phyloP scores from a whole-genome alignment of 805 yeast species.

The Isabelozyma gotoi region DNA sequence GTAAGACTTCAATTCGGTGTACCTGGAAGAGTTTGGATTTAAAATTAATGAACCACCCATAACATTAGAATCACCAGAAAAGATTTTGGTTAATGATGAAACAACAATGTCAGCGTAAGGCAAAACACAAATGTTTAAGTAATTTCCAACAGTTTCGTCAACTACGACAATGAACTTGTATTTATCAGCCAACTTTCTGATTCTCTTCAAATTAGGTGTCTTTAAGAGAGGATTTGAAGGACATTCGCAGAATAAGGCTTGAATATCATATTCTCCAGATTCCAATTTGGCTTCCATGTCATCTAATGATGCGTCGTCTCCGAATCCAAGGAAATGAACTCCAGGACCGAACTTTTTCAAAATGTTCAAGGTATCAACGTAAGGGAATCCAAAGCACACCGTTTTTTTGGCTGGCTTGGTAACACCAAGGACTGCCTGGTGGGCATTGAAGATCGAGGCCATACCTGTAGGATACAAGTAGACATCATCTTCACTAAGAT shows the following conservation, averaged over 20 bases:
- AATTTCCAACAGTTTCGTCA: constrained; percentile 94
- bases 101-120: constrained; percentile 86
- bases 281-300: constrained; percentile 63
- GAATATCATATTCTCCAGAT: constrained; percentile 53
- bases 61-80: constrained; percentile 92
- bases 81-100: constrained; percentile 85
- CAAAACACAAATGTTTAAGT: constrained; percentile 76
- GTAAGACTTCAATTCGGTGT: constrained; percentile 47
- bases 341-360: constrained; percentile 91
- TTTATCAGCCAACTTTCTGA: constrained; percentile 64
- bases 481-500: constrained; percentile 61
- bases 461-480: constrained; percentile 88
- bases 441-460: constrained; percentile 87
- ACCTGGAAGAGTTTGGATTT: constrained; percentile 62
- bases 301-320: constrained; percentile 68
- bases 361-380: constrained; percentile 87
- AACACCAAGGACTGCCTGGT: constrained; percentile 42
- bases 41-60: constrained; percentile 89
- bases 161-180: constrained; percentile 78
- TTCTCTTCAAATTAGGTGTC: constrained; percentile 72
- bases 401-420: constrained; percentile 48
- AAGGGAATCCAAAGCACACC: constrained; percentile 95
- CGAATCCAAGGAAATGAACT: constrained; percentile 79
- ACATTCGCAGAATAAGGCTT: constrained; percentile 85
- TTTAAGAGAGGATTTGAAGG: constrained; percentile 93